These are phyloP conservation scores for Linum tenue DNA, from an alignment of 345 rosid genomes.

Conservation along the genomic window DNA sequence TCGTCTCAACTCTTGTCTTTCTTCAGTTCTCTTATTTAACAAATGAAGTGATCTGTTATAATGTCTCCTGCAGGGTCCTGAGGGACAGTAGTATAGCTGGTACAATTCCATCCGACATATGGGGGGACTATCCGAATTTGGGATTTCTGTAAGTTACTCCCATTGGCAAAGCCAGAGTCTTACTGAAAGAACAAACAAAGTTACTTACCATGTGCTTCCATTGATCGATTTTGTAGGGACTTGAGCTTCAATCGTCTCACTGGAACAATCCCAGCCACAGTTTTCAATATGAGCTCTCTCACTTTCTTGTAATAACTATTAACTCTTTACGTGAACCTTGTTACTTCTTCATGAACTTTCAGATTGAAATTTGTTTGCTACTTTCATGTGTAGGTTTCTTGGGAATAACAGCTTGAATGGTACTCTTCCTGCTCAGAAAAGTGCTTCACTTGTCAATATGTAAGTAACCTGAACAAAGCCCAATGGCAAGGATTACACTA, in stretches of 20 bases:
- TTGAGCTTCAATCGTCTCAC: conserved; percentile 47
- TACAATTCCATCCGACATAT: conserved; percentile 47
- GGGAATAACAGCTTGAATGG: conserved; percentile 50
- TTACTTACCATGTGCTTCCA: not conserved
- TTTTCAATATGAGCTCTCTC: conserved; percentile 34
- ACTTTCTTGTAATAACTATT: conserved; percentile 37
- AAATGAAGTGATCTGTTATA: not conserved
- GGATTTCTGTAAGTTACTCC: conserved; percentile 36
- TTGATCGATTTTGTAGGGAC: conserved; percentile 29
- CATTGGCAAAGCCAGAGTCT: not conserved
- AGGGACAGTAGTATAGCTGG: conserved; percentile 47
- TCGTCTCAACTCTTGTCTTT: not conserved
- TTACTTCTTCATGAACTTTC: not conserved
- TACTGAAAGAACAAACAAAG: not conserved
- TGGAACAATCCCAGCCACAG: conserved; percentile 32
- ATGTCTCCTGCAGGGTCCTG: conserved; percentile 31
- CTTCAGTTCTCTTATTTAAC: not conserved
- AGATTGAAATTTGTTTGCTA: conserved; percentile 9
- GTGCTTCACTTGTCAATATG: conserved; percentile 41
- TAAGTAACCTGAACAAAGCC: conserved; percentile 20
- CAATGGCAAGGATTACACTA: too few species aligned
- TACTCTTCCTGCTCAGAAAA: conserved; percentile 42
- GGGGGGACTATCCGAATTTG: conserved; percentile 35
- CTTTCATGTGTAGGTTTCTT: conserved; percentile 43
- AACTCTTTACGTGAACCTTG: conserved; percentile 4